A percentile compares a stretch with the other conserved stretches of the same genome.
Evolutionary conservation across 345 rosid genomes (phyloP).

Genomic region (Moricandia arvensis): DNA sequence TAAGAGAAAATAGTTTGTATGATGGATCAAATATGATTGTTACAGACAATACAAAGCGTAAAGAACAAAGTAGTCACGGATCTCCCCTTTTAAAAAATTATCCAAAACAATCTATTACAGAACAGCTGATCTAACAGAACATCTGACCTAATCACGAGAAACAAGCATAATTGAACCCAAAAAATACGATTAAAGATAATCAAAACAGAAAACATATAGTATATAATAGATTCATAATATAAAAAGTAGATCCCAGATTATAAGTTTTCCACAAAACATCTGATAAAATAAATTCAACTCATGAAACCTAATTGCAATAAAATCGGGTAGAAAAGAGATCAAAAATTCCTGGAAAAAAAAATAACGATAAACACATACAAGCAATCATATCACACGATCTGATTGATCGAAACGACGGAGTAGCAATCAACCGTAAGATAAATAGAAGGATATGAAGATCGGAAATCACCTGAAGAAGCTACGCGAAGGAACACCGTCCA

Average conservation of each 20-base stretch:
- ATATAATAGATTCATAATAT: not conserved
- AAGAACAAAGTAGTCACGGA: not conserved
- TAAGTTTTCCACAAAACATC: not conserved
- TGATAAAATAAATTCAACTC: not conserved
- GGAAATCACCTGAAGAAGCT: conserved; percentile 16
- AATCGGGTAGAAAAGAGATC: too few relatives aligned
- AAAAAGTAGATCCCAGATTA: not conserved
- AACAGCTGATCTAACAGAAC: not conserved
- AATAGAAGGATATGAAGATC: not conserved
- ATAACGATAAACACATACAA: not conserved
- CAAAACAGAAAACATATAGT: not conserved
- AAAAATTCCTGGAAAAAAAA: not conserved
- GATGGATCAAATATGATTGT: not conserved
- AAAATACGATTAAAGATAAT: not conserved
- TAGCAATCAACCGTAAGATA: not conserved
- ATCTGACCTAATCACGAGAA: not conserved
- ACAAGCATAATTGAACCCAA: not conserved
- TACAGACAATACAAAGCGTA: not conserved
- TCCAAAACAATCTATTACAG: not conserved
- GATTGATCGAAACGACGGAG: not conserved
- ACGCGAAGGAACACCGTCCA: not conserved
- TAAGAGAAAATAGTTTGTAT: not conserved
- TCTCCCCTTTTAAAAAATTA: not conserved
- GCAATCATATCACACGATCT: not conserved
- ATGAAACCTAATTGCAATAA: not conserved